A percentile compares a stretch with the other conserved stretches of the same genome.
Evolutionary conservation across 1,139 yeast genomes (phyloP).

Genomic region (Nakaseomyces glabratus): DNA sequence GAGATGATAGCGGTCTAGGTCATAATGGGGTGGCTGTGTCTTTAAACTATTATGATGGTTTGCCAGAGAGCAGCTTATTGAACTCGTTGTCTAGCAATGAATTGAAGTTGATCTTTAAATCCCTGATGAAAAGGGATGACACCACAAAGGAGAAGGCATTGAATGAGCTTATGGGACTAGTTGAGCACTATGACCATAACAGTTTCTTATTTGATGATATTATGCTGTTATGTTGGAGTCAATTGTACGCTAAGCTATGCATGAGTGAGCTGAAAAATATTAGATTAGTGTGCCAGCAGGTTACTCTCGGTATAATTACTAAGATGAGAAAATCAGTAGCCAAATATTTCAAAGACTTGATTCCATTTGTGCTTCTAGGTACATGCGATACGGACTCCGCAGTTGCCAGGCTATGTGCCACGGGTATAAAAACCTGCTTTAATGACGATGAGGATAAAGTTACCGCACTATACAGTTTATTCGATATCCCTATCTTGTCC

Average conservation of each 20-base stretch:
- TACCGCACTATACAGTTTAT: conserved; percentile 51
- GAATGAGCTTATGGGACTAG: conserved; percentile 39
- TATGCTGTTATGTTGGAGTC: conserved; percentile 63
- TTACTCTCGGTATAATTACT: conserved; percentile 47
- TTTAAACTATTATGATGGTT: conserved; percentile 64
- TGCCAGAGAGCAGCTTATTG: conserved; percentile 55
- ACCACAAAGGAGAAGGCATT: conserved; percentile 79
- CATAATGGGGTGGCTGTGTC: conserved; percentile 57
- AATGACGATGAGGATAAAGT: conserved; percentile 49
- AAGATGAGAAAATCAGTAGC: conserved; percentile 50
- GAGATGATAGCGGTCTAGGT: conserved; percentile 31
- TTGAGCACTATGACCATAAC: conserved; percentile 29
- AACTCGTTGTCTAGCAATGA: conserved; percentile 44
- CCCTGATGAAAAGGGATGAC: conserved; percentile 66
- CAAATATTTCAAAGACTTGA: conserved; percentile 58
- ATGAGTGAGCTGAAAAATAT: conserved; percentile 62
- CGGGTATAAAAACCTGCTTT: conserved; percentile 46
- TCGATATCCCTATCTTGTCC: conserved; percentile 47
- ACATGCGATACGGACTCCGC: conserved; percentile 56
- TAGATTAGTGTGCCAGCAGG: conserved; percentile 51
- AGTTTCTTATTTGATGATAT: conserved; percentile 39
- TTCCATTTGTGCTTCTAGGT: conserved; percentile 70
- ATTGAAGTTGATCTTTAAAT: conserved; percentile 58
- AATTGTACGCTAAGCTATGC: conserved; percentile 69
- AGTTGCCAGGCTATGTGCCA: conserved; percentile 46